Conservation (phyloP, 805 yeast species). For the Candida mattraensis region DNA sequence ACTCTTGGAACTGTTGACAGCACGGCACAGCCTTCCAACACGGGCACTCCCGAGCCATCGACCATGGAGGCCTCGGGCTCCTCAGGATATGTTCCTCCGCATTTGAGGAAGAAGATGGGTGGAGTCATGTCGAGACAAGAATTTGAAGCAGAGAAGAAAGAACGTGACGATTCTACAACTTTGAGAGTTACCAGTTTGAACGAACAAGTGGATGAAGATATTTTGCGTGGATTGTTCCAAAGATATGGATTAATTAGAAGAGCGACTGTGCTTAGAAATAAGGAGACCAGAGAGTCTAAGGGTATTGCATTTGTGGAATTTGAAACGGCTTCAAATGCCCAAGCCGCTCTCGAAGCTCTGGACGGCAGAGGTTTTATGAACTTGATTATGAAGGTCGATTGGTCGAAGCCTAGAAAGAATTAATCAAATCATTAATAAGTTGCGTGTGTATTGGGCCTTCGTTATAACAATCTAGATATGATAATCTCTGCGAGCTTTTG, state of each 20-base stretch:
- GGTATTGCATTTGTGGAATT: conserved; percentile 95
- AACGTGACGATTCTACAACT: conserved; percentile 83
- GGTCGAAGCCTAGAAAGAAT: conserved; percentile 47
- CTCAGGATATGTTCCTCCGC: conserved; percentile 63
- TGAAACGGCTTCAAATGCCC: conserved; percentile 65
- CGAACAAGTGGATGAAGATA: conserved; percentile 78
- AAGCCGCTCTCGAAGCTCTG: conserved; percentile 69
- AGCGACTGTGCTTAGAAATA: conserved; percentile 82
- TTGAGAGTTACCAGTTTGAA: conserved; percentile 90
- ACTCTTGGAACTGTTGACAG: conserved; percentile 56
- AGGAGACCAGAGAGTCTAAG: conserved; percentile 90
- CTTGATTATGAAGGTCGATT: conserved; percentile 70
- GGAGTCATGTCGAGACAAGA: conserved; percentile 30
- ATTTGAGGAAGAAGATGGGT: conserved; percentile 44
- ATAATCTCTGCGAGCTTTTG: conserved; percentile 31
- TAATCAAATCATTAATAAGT: conserved; percentile 4
- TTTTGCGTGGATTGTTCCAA: conserved; percentile 71
- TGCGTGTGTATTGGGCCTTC: background rate
- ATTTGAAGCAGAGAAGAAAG: conserved; percentile 40
- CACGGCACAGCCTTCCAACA: conserved; percentile 19
- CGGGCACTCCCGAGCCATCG: conserved; percentile 17
- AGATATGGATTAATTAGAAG: conserved; percentile 69
- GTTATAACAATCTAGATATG: conserved; percentile 6
- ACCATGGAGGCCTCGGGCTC: conserved; percentile 16
- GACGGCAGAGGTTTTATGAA: conserved; percentile 93